These are phyloP conservation scores for Cylindrotheca fusiformis DNA, from an alignment of 108 stramenopile genomes.

Conservation along the genomic window DNA sequence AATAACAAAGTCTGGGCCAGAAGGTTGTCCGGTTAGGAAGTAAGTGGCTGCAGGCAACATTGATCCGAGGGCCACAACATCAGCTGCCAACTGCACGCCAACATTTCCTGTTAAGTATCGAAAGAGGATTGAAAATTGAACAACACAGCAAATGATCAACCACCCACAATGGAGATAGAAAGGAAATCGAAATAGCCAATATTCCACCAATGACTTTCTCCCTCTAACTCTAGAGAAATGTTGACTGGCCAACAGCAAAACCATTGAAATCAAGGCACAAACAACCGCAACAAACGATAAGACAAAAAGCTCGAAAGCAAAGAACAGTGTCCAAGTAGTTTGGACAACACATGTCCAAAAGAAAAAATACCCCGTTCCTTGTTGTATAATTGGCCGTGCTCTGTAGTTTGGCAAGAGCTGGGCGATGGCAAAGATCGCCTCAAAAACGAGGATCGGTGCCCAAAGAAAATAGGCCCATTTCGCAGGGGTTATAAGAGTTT, in stretches of 20 bases:
- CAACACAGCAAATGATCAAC: slow-evolving; percentile 39
- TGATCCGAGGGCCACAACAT: slow-evolving; percentile 43
- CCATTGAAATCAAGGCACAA: slow-evolving; percentile 29
- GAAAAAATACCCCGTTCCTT: slow-evolving; percentile 48
- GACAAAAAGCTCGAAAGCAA: slow-evolving; percentile 46
- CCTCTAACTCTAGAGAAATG: slow-evolving; percentile 25
- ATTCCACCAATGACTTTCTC: slow-evolving; percentile 35
- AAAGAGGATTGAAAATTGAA: slow-evolving; percentile 40
- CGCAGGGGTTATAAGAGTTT: slow-evolving; percentile 58
- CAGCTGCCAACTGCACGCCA: slow-evolving; percentile 41
- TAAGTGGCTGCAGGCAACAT: slow-evolving; percentile 37
- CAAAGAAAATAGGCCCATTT: slow-evolving; percentile 48
- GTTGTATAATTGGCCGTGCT: slow-evolving; percentile 45
- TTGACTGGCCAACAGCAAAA: slow-evolving; percentile 39
- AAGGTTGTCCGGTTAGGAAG: slow-evolving; percentile 24
- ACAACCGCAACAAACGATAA: slow-evolving; percentile 46
- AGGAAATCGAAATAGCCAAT: slow-evolving; percentile 56
- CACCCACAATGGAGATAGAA: slow-evolving; percentile 60
- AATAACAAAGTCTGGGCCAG: slow-evolving; percentile 43
- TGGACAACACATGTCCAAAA: slow-evolving; percentile 52
- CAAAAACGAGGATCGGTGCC: slow-evolving; percentile 43
- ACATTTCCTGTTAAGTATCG: slow-evolving; percentile 22
- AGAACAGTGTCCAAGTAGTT: slow-evolving; percentile 55
- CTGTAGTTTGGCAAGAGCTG: slow-evolving; percentile 52
- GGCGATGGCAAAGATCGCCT: slow-evolving; percentile 45